Evolutionary conservation across 1,139 yeast genomes (phyloP), one percentile per base, ranked within the genome.

Genomic region (Hyphopichia khmerensis): DNA sequence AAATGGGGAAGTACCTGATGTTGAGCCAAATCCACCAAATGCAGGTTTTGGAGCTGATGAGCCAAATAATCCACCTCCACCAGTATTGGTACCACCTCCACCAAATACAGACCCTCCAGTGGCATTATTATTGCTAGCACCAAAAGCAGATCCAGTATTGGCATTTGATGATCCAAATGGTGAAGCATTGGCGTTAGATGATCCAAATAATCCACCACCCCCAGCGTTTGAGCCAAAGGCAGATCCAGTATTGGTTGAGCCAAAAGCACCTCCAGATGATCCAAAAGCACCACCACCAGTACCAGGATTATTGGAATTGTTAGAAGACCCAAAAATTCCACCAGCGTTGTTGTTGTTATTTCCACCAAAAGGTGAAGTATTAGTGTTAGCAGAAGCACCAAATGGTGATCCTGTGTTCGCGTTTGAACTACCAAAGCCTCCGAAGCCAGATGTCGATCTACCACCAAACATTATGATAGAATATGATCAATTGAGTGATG

Each of bases 381-480:
- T 26, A 11, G 11, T 26, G 29, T 26, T 26, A 29, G 55, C 47
- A 41, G 53, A 47, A 14, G 61, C 52, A 26, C 69, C 68, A 51
- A 72, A 72, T 1, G 74, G 69, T 3, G 72, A 62, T 30, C 58
- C 57, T 36, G 60, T 48, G 43, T 57, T 61, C 44, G 57, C 52
- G 40, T 59, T 51, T 40, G 62, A 56, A 33, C 64, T 53, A 16
- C 84, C 85, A 61, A 82, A 82, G 26, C 85, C 85, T 33, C 86
- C 86, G 55, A 80, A 80, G 15, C 86, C 86, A 26, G 83, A 72
- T 15, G 60, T 62, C 44, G 71, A 52, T 38, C 76, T 53, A 47
- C 60, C 60, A 40, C 79, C 77, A 64, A 76, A 76, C 80, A 75
- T 75, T 40, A 26, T 26, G 10, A 8, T 11, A 26, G n/a, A 11